phyloP scores from a whole-genome alignment of 2,329 filamentous ascomycete species.

The Neonectria magnoliae region DNA sequence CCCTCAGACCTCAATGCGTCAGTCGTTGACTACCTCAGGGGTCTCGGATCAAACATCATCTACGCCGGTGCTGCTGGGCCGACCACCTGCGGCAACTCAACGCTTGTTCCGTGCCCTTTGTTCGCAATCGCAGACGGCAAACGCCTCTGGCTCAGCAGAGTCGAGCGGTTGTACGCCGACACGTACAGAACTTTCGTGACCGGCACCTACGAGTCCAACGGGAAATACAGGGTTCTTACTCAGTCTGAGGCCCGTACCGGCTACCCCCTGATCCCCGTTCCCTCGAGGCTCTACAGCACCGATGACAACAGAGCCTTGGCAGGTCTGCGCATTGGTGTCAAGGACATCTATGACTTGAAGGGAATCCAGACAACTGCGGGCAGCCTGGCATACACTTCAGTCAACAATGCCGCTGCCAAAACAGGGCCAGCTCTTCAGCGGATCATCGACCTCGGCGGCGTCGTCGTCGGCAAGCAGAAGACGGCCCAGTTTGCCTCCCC shows the following conservation, averaged over 20 bases:
- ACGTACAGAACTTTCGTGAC: background rate
- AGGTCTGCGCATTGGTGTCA: constrained; percentile 12
- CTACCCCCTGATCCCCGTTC: background rate
- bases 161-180: background rate
- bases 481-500: constrained; percentile 15
- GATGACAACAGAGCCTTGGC: background rate
- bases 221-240: background rate
- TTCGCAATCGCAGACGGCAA: background rate
- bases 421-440: constrained; percentile 18
- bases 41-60: background rate
- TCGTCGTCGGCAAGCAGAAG: constrained; percentile 16
- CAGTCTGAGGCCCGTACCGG: background rate
- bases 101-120: background rate
- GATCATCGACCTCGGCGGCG: constrained; percentile 15
- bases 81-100: background rate
- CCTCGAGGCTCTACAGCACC: background rate
- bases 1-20: background rate
- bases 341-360: constrained; percentile 19
- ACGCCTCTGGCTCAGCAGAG: background rate
- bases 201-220: background rate
- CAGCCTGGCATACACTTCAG: constrained; percentile 5
- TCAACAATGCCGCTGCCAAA: background rate
- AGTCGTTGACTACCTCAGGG: background rate
- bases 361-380: constrained; percentile 17
- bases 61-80: background rate